Percentiles rank a stretch among this genome's conserved stretches.
These are phyloP conservation scores for Aspergillus luchuensis DNA, from an alignment of 2,329 filamentous ascomycete genomes.

Conservation along the genomic window DNA sequence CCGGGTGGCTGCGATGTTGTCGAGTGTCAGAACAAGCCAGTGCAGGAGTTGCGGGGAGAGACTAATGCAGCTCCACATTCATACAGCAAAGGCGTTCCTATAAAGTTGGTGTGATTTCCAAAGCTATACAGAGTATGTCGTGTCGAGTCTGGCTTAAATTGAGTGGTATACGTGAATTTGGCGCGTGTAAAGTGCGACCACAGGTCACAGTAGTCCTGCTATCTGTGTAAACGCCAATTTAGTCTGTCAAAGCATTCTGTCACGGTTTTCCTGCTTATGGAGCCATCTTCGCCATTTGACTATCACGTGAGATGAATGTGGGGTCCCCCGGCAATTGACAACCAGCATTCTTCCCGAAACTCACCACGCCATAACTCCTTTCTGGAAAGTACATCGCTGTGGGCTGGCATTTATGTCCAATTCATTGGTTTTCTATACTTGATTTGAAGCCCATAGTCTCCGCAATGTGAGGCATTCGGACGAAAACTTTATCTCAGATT, in stretches of 20 bases:
- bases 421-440: background rate
- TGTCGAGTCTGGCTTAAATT: background rate
- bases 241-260: background rate
- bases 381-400: background rate
- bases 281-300: background rate
- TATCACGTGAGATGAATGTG: background rate
- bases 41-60: background rate
- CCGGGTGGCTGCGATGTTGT: background rate
- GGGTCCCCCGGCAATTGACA: background rate
- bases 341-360: background rate
- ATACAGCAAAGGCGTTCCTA: background rate
- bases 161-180: background rate
- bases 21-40: background rate
- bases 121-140: background rate
- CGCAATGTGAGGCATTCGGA: background rate
- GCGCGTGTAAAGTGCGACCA: background rate
- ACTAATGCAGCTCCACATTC: conserved; percentile 1
- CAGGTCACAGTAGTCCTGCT: background rate
- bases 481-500: background rate
- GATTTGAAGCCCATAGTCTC: background rate
- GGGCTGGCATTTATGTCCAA: background rate
- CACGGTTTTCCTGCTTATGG: background rate
- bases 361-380: background rate
- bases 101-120: background rate
- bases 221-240: background rate